Base-by-base conservation (phyloP, 2,329 filamentous ascomycete species). In the Pseudogymnoascus sp. region DNA sequence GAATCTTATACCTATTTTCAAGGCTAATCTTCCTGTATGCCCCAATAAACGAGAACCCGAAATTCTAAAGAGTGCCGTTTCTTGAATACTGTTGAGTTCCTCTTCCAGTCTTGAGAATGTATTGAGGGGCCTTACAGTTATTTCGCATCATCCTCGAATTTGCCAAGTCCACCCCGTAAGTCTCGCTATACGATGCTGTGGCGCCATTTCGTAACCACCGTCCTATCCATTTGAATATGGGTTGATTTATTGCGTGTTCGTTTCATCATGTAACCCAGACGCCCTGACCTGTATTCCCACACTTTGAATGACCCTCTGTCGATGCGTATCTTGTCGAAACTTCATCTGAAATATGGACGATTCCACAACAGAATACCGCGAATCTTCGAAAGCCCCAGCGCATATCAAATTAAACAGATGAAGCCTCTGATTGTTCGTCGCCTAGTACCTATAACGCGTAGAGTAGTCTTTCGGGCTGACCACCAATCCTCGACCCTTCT, bases 401-500 rank as follows among this genome's bases (percentile, higher is more conserved):
- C 46, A 11, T 53, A 31, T 31, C 46, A 6, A 11, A 31, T 53
- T 6, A 16, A 53, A 19, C 46, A 19, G 26, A 31, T 53, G 8
- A 6, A 31, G 4, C 16, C 16, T 35, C 50, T 56, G 28, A n/a
- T 33, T 22, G 6, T 56, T 56, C 16, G 28, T 16, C 16, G 10
- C 28, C 71, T 72, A 90, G 73, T 90, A 89, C 64, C 87, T 78
- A 71, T 89, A 90, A 71, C 87, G 80, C 1, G 87, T 89, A 37
- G 85, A 88, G 71, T 89, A 89, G 72, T 82, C 93, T 81, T 98
- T 99, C 0, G 93, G 95, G 73, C 91, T 96, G 68, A 98, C 92
- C 41, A 99, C 95, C 70, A 99, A 78, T 89, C 96, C 95, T 61
- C 93, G 83, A 0, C 96, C 95, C 80, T 99, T 99, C 83, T 96